phyloP scores from a whole-genome alignment of 2,329 filamentous ascomycete genomes.

The Phoma herbarum region DNA sequence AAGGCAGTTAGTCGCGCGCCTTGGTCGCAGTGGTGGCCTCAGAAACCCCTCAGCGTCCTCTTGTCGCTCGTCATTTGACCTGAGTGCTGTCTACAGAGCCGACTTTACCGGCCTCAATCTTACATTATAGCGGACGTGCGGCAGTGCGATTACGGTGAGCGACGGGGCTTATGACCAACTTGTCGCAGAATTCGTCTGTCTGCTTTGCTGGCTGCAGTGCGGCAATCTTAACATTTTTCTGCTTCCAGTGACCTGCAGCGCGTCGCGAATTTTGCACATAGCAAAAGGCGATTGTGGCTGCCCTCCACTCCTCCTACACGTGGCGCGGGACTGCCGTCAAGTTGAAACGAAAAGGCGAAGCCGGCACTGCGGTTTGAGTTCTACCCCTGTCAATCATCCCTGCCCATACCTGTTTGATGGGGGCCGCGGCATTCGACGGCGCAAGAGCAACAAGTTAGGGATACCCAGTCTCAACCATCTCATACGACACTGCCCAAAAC shows the following conservation, averaged over 20 bases:
- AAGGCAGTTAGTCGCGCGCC: slow-evolving; percentile 22
- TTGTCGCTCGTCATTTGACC: slow-evolving; percentile 27
- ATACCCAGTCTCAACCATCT: slow-evolving; percentile 25
- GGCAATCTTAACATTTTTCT: slow-evolving; percentile 23
- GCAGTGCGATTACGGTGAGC: slow-evolving; percentile 10
- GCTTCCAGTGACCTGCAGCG: slow-evolving; percentile 26
- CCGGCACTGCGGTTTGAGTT: slow-evolving; percentile 39
- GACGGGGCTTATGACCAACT: slow-evolving; percentile 4
- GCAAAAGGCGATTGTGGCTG: slow-evolving; percentile 30
- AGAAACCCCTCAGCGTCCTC: slow-evolving; percentile 17
- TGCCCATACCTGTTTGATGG: slow-evolving; percentile 20
- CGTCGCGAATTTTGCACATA: slow-evolving; percentile 7
- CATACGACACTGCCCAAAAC: slow-evolving; percentile 19
- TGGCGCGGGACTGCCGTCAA: slow-evolving; percentile 36
- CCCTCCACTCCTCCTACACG: slow-evolving; percentile 31
- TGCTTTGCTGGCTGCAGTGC: slow-evolving; percentile 13
- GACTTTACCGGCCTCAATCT: slow-evolving; percentile 27
- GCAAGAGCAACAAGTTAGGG: slow-evolving; percentile 25
- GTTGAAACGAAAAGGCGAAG: slow-evolving; percentile 39
- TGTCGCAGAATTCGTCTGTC: not conserved
- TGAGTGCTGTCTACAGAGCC: slow-evolving; percentile 19
- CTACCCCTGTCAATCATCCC: slow-evolving; percentile 33
- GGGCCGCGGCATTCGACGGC: slow-evolving; percentile 32
- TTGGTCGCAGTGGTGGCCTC: slow-evolving; percentile 24
- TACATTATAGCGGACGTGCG: slow-evolving; percentile 18